phyloP scores from a whole-genome alignment of 345 rosid species.

The Boechera divaricarpa region DNA sequence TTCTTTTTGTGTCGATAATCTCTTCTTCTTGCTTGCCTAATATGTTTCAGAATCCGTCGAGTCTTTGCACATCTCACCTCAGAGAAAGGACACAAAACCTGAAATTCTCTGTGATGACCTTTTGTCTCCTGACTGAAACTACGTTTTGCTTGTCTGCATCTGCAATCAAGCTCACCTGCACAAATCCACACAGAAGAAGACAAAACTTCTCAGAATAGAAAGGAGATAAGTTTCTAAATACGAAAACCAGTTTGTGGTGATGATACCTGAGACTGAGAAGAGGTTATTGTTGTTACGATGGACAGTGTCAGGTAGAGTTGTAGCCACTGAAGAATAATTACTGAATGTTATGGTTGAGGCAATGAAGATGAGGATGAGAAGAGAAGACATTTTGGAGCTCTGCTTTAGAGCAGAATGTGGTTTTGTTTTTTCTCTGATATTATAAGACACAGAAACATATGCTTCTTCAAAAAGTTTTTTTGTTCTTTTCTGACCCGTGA shows the following conservation, averaged over 20 bases:
- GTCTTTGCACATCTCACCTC: background rate
- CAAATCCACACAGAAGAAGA: conserved; percentile 15
- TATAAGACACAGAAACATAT: background rate
- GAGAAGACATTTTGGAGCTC: conserved; percentile 36
- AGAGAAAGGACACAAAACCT: conserved; percentile 50
- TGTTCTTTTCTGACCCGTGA: conserved; percentile 43
- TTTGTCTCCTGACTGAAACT: conserved; percentile 56
- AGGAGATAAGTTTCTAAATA: background rate
- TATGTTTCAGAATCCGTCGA: conserved; percentile 32
- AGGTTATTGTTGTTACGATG: conserved; percentile 14
- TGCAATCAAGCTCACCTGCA: conserved; percentile 75
- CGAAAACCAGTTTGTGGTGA: conserved; percentile 10
- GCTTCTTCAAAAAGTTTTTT: conserved; percentile 21
- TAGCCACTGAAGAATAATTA: conserved; percentile 22
- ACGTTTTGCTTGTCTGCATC: conserved; percentile 50
- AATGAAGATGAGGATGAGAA: conserved; percentile 35
- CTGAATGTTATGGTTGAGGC: conserved; percentile 25
- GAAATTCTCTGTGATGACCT: conserved; percentile 58
- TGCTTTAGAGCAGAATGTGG: background rate
- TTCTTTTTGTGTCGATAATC: conserved; percentile 16
- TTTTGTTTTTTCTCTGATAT: conserved; percentile 9
- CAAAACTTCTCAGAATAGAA: conserved; percentile 11
- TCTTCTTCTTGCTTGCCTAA: conserved; percentile 25
- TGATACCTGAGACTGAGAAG: conserved; percentile 34
- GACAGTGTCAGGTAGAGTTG: conserved; percentile 22